phyloP scores from a whole-genome alignment of 441 rosid species.

The Kokia cookei region DNA sequence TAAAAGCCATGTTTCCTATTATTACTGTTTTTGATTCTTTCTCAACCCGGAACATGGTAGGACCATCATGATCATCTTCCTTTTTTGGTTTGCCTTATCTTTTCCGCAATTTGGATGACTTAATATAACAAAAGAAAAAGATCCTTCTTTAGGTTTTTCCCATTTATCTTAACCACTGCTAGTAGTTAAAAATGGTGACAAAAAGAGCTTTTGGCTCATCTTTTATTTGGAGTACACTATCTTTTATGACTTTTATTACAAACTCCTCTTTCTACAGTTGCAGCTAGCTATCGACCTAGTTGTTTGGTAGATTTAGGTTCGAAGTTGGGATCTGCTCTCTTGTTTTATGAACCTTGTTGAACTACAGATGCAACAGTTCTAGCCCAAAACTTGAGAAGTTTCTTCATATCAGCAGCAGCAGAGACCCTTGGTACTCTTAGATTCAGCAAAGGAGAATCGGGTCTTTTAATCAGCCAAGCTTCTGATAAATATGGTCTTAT shows the following conservation, averaged over 20 bases:
- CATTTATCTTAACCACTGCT: background rate
- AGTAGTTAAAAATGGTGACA: background rate
- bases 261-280: background rate
- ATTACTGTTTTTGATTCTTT: background rate
- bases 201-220: background rate
- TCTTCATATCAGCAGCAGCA: constrained; percentile 47
- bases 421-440: constrained; percentile 27
- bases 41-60: constrained; percentile 6
- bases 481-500: constrained; percentile 57
- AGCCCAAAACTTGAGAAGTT: constrained; percentile 54
- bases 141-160: background rate
- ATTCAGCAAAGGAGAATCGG: constrained; percentile 43
- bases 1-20: background rate
- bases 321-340: background rate
- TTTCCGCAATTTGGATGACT: background rate
- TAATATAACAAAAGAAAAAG: background rate
- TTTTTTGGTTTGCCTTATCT: constrained; percentile 4
- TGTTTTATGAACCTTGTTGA: constrained; percentile 25
- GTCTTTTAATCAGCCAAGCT: constrained; percentile 53
- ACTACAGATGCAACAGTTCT: constrained; percentile 44
- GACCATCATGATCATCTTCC: constrained; percentile 1
- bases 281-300: background rate
- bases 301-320: background rate
- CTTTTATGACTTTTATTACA: background rate
- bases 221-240: background rate